Base-by-base conservation (phyloP, 2,329 filamentous ascomycete genomes). In the Colletotrichum aenigma region DNA sequence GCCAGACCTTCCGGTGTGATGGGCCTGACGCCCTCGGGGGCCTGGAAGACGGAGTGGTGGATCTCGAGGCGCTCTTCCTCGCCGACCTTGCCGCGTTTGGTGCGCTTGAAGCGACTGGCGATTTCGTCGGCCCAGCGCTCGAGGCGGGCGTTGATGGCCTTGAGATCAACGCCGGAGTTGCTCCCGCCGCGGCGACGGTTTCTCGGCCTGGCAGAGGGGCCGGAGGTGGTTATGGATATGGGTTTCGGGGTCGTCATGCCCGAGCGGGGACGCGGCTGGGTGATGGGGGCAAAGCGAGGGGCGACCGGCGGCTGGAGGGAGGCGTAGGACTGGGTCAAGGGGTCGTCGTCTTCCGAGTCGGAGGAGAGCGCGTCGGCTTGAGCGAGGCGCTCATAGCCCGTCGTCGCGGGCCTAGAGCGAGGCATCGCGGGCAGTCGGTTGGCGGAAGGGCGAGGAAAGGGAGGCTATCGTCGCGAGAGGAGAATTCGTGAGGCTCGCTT, bases 81-180 rank as follows among this genome's bases (percentile, higher is more conserved):
- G 60, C 93, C 88, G 9, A 91, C 91, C 81, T 92, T 93, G 66
- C 93, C 94, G 83, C 93, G 95, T 80, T 93, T 93, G 79, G 91
- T 89, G 78, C 96, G 95, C 88, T 98, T 98, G 90, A 99, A 98
- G 81, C 97, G 97, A 79, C 95, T 94, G 34, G 97, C 96, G 81
- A 99, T 98, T 86, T 99, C 97, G 80, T 98, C 97, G 18, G 97
- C 97, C 97, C 97, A 99, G 83, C 95, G 91, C 86, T 99, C 97
- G 30, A 99, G 88, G 28, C 97, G 91, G 75, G 96, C 96, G 85
- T 99, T 99, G 86, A 99, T 98, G 76, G 97, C 97, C 84, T 98
- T 98, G 82, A 99, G 94, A 82, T 99, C 97, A 21, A 99, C 96
- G 4, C 96, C 96, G 24, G 95, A 95, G 80, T 96, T 97, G 82